Base-by-base conservation (phyloP, 2,329 filamentous ascomycete genomes). In the Aspergillus sergii region DNA sequence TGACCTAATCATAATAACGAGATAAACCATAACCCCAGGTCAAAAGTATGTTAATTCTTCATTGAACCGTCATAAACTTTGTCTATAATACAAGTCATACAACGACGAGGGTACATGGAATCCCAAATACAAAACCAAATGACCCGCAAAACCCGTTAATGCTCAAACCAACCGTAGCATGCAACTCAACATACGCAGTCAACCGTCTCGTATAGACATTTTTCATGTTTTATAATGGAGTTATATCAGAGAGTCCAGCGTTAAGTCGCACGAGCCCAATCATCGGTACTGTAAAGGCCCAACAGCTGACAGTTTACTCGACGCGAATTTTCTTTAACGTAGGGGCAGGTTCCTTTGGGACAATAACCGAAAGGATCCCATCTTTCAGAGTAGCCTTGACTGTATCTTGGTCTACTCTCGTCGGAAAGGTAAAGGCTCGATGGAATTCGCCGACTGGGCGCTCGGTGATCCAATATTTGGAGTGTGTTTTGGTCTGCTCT, bases 341-440 rank as follows among this genome's bases (percentile, higher is more conserved):
- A 11, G 81, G 81, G 19, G 79, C 79, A 58, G 80, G 69, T 55
- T 82, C 81, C 75, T 88, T 88, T 0, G 86, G 86, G 8, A 88
- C 81, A 16, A 83, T 68, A 36, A 88, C 80, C 32, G 78, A 82
- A 59, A 88, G 73, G 55, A 88, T 82, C 14, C 86, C 86, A 69
- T 88, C 83, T 78, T 83, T 87, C 74, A 88, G 71, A 63, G 79
- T 84, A 9, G 86, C 86, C 73, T 82, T 86, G 66, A 88, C 86
- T 23, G 73, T 77, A 57, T 88, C 84, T 72, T 88, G 85, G 67
- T 88, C 82, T 32, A 88, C 82, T 23, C 83, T 77, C 1, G 78
- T 76, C 1, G 86, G 82, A 78, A 88, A 88, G 58, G 76, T 80
- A 73, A 88, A 88, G 7, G 78, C 79, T 60, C 86, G 81, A 61